Evolutionary conservation across 164 flowering plant genomes (phyloP).

Genomic region (Chloranthus sessilifolius): DNA sequence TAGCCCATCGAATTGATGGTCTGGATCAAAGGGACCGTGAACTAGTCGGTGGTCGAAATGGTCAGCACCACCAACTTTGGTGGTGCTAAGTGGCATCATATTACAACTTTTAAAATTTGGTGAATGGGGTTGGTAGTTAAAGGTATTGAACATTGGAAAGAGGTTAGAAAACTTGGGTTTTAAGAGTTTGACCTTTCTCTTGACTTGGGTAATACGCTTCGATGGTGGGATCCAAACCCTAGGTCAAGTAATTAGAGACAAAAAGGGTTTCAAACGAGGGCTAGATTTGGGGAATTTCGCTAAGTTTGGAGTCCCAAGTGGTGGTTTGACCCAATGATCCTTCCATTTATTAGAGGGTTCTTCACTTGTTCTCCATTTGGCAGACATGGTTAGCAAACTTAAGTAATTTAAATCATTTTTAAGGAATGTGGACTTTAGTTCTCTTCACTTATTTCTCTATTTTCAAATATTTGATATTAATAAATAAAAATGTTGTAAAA

Average conservation of each 20-base stretch:
- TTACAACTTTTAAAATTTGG: too few species aligned
- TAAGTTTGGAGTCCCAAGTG: conserved; percentile 52
- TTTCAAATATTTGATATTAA: too few species aligned
- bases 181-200: conserved; percentile 42
- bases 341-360: conserved; percentile 28
- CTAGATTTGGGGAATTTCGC: conserved; percentile 50
- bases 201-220: conserved; percentile 46
- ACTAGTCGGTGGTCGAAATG: too few species aligned
- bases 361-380: conserved; percentile 30
- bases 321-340: conserved; percentile 39
- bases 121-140: too few species aligned
- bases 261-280: conserved; percentile 59
- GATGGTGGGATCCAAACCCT: conserved; percentile 34
- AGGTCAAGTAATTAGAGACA: conserved; percentile 67
- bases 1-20: too few species aligned
- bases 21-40: too few species aligned
- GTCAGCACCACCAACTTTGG: too few species aligned
- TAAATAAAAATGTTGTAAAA: too few species aligned
- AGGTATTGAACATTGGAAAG: too few species aligned
- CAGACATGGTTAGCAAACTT: conserved; percentile 37
- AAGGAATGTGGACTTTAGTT: conserved; percentile 3
- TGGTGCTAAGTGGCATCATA: too few species aligned
- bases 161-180: conserved; percentile 41
- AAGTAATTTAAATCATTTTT: conserved; percentile 10
- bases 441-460: background rate